Percentiles rank a stretch among this genome's conserved stretches.
These are phyloP conservation scores for Sordariomycetes sp. DNA, from an alignment of 2,329 filamentous ascomycete genomes.

Conservation along the genomic window DNA sequence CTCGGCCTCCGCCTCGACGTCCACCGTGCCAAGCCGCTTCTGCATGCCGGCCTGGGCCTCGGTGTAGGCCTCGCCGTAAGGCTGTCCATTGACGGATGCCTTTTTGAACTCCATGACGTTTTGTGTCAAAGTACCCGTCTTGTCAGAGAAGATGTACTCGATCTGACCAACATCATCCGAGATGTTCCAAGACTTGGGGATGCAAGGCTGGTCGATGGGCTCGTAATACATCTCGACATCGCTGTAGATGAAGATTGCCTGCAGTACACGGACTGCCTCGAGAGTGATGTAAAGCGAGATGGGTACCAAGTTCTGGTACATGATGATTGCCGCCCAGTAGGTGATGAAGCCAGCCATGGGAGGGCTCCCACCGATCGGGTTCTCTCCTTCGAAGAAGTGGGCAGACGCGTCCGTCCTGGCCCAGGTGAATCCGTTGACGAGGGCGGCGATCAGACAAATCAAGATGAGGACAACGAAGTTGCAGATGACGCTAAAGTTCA, in stretches of 20 bases:
- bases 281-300: slow-evolving; percentile 96
- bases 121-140: slow-evolving; percentile 93
- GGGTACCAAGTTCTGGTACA: slow-evolving; percentile 97
- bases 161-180: slow-evolving; percentile 97
- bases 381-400: slow-evolving; percentile 73
- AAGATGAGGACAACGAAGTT: slow-evolving; percentile 83
- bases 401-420: slow-evolving; percentile 59
- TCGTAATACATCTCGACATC: slow-evolving; percentile 97
- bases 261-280: slow-evolving; percentile 84
- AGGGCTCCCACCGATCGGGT: slow-evolving; percentile 56
- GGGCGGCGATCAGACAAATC: slow-evolving; percentile 78
- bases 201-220: slow-evolving; percentile 82
- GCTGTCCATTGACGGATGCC: slow-evolving; percentile 86
- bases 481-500: slow-evolving; percentile 96
- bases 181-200: slow-evolving; percentile 98
- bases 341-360: slow-evolving; percentile 83
- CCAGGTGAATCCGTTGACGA: slow-evolving; percentile 80
- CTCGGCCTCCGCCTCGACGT: slow-evolving; percentile 69
- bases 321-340: slow-evolving; percentile 87
- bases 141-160: slow-evolving; percentile 98
- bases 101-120: slow-evolving; percentile 99
- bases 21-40: slow-evolving; percentile 64
- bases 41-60: slow-evolving; percentile 96
- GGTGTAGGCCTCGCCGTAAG: slow-evolving; percentile 95
- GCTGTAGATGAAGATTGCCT: slow-evolving; percentile 96